Percentiles rank a stretch among this genome's conserved stretches.
These are phyloP conservation scores for Hygrocybe coccinea DNA, from an alignment of 768 basidiomycete species.

Conservation along the genomic window DNA sequence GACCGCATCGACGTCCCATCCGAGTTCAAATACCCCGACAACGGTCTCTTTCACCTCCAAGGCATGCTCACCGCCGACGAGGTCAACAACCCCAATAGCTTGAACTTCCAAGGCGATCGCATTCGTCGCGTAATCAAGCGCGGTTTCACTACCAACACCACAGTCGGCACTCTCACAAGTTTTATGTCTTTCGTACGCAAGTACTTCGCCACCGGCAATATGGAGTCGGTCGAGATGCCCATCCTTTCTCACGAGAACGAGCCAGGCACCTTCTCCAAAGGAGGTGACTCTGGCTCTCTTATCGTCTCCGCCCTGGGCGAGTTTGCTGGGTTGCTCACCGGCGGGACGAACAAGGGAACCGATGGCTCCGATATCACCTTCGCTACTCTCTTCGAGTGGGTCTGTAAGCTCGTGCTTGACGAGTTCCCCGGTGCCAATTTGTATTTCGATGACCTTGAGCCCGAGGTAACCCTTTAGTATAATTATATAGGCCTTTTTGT, in stretches of 20 bases:
- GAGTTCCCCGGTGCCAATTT: conserved; percentile 25
- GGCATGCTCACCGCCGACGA: conserved; percentile 29
- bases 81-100: conserved; percentile 26
- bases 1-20: conserved; percentile 11
- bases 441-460: conserved; percentile 11
- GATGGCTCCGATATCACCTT: conserved; percentile 28
- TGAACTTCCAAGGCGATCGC: conserved; percentile 15
- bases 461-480: too few relatives aligned
- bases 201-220: conserved; percentile 18
- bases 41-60: conserved; percentile 28
- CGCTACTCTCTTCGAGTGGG: conserved; percentile 33
- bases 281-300: conserved; percentile 36
- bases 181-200: conserved; percentile 29
- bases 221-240: conserved; percentile 24
- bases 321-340: conserved; percentile 26
- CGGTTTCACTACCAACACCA: conserved; percentile 33
- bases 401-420: conserved; percentile 20
- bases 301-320: conserved; percentile 28
- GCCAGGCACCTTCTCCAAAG: conserved; percentile 27
- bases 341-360: conserved; percentile 15
- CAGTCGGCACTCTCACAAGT: conserved; percentile 33
- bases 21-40: conserved; percentile 29
- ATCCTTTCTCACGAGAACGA: conserved; percentile 25
- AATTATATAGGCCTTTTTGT: too few relatives aligned
- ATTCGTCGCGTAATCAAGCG: conserved; percentile 35